A percentile compares a stretch with the other conserved stretches of the same genome.
Evolutionary conservation across 352 stramenopile genomes (phyloP).

Genomic region (Aphanomyces euteiches): DNA sequence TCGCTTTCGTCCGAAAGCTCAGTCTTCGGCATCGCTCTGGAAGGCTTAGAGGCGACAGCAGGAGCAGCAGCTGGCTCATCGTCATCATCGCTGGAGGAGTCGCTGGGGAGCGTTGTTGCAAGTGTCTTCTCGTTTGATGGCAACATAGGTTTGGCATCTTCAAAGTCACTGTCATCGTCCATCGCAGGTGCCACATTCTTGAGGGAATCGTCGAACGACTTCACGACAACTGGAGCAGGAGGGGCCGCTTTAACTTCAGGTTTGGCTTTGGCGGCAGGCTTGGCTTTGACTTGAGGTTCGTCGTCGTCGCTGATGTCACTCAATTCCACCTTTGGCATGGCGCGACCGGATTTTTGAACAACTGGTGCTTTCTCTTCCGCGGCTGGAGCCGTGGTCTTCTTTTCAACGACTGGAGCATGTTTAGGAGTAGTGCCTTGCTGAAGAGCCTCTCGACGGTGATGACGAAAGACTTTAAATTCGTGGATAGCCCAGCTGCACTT

Average conservation of each 20-base stretch:
- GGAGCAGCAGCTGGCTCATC: background rate
- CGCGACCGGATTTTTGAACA: background rate
- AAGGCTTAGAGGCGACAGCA: background rate
- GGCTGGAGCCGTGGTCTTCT: background rate
- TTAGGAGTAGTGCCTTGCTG: background rate
- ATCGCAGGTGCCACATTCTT: too few species aligned
- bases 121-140: too few species aligned
- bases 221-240: too few species aligned
- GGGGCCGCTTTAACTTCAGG: too few species aligned
- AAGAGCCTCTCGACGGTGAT: conserved; percentile 24
- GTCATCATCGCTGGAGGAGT: too few species aligned
- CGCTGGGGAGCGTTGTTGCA: too few species aligned
- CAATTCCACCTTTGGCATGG: conserved; percentile 1
- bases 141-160: too few species aligned
- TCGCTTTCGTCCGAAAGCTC: conserved; percentile 16
- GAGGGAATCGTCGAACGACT: too few species aligned
- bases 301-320: background rate
- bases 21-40: background rate
- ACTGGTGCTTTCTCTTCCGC: background rate
- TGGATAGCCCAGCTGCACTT: conserved; percentile 27
- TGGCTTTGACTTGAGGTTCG: background rate
- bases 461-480: conserved; percentile 29
- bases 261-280: too few species aligned
- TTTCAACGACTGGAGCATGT: background rate
- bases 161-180: too few species aligned